Evolutionary conservation across 1,139 yeast species (phyloP).

Genomic region (Nakaseomyces uthaithaninus): DNA sequence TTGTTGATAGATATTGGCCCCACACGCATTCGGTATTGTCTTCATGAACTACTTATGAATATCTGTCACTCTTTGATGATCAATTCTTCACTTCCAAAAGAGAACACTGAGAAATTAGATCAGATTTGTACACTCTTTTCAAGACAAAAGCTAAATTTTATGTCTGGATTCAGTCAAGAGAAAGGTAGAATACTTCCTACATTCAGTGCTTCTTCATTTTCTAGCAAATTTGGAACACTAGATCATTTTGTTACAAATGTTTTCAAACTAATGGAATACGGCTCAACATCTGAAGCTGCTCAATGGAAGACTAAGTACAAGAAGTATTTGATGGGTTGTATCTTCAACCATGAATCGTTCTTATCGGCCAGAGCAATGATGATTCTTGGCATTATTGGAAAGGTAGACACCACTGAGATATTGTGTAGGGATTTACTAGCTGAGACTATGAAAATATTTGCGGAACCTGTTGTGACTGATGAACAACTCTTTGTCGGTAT

Average conservation of each 20-base stretch:
- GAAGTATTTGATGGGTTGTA: conserved; percentile 55
- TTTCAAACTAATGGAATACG: conserved; percentile 47
- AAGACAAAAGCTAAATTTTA: conserved; percentile 63
- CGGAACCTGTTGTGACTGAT: conserved; percentile 30
- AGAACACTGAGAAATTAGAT: conserved; percentile 40
- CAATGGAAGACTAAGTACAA: conserved; percentile 68
- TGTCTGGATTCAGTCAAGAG: conserved; percentile 71
- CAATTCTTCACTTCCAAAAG: conserved; percentile 43
- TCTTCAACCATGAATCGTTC: conserved; percentile 52
- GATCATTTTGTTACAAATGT: conserved; percentile 62
- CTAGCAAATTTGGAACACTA: conserved; percentile 47
- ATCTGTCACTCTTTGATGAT: conserved; percentile 64
- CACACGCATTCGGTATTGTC: conserved; percentile 54
- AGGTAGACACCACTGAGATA: conserved; percentile 53
- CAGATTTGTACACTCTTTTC: conserved; percentile 52
- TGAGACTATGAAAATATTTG: conserved; percentile 36
- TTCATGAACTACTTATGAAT: conserved; percentile 60
- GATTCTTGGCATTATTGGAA: conserved; percentile 61
- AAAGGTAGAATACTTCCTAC: conserved; percentile 34
- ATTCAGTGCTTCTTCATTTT: conserved; percentile 38
- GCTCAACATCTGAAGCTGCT: conserved; percentile 42
- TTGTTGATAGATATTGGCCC: conserved; percentile 69
- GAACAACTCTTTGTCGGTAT: conserved; percentile 31
- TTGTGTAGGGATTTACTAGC: conserved; percentile 37
- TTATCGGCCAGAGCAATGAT: conserved; percentile 68